Base-by-base conservation (phyloP, 2,329 filamentous ascomycete species). In the Trichoderma aggressivum region DNA sequence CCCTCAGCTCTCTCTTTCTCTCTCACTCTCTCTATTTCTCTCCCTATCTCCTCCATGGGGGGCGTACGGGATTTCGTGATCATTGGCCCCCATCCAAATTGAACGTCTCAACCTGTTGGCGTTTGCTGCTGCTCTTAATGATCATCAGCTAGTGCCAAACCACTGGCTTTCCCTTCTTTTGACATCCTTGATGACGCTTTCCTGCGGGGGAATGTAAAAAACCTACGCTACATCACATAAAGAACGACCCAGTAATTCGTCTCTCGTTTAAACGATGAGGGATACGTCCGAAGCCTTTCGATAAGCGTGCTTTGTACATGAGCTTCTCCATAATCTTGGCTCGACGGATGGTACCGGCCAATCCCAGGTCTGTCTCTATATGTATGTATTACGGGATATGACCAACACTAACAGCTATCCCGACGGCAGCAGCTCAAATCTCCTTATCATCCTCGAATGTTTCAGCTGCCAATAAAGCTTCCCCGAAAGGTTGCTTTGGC, bases 361-460 rank as follows among this genome's bases (percentile, higher is more conserved):
- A 39, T 69, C 56, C 55, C 24, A 60, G 66, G 56, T 61, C 16
- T 69, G 56, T 61, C 21, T 60, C 24, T 24, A 21, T 34, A 59
- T 59, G 43, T 69, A 32, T 69, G 66, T 61, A 53, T 60, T 50
- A 36, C 56, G 58, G 36, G 32, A 50, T 28, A 61, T 69, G 30
- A 36, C 39, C 56, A 53, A 39, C 66, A 56, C 66, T 69, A 53
- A 69, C 39, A 43, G 24, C 21, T 21, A 34, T 8, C 63, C 43
- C 55, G 39, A 36, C 55, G 43, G 66, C 66, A 69, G 66, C 39
- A 69, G 66, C 39, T 60, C 66, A 24, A 69, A 53, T 50, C 39
- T 21, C 26, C 65, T 60, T 61, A 69, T 69, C 66, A 36, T 53
- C 21, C 56, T n/a, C 66, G 56, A 69, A 69, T 53, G 56, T 69